Base-by-base conservation (phyloP, 495 filamentous ascomycete genomes). In the Penicillium goetzii region DNA sequence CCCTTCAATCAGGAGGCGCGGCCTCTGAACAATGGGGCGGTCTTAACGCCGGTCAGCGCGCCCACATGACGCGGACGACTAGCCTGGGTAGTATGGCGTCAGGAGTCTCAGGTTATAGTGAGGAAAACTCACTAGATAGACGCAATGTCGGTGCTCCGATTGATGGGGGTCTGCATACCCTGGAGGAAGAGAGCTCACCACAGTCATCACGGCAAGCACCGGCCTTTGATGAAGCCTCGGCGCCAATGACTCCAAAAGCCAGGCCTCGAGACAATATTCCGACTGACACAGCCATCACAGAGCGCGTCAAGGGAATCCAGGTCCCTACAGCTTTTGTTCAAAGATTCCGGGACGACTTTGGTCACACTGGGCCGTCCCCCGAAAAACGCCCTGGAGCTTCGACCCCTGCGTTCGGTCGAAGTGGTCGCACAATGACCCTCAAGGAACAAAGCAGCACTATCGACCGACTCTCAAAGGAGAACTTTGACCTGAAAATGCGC, bases 401-500 rank as follows among this genome's bases (percentile, higher is more conserved):
- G 43, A 81, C 87, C 8, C 83, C 88, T 12, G 81, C 77, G 19
- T 82, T 81, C 59, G 73, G 85, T 38, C 82, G 87, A 38, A 85
- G 85, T 57, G 91, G 90, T 43, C 92, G 89, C 68, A 95, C 88
- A 64, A 83, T 98, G 79, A 98, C 96, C 0, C 80, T 99, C 15
- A 97, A 98, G 75, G 95, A 98, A 73, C 95, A 99, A 74, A 96
- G 92, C 65, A 95, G 90, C 72, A 97, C 92, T 25, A 97, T 99
- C 63, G 95, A 98, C 72, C 87, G 93, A 30, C 83, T 98, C 7
- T 92, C 90, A 62, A 99, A 99, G 76, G 83, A 85, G 56, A 98
- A 98, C 66, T 99, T 98, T 71, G 95, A 97, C 70, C 82, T 99
- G 41, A 99, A 99, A 76, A 89, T 99, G 74, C 93, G 97, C 74